Base-by-base conservation (phyloP, 2,329 filamentous ascomycete genomes). In the Aspergillus thermomutatus region DNA sequence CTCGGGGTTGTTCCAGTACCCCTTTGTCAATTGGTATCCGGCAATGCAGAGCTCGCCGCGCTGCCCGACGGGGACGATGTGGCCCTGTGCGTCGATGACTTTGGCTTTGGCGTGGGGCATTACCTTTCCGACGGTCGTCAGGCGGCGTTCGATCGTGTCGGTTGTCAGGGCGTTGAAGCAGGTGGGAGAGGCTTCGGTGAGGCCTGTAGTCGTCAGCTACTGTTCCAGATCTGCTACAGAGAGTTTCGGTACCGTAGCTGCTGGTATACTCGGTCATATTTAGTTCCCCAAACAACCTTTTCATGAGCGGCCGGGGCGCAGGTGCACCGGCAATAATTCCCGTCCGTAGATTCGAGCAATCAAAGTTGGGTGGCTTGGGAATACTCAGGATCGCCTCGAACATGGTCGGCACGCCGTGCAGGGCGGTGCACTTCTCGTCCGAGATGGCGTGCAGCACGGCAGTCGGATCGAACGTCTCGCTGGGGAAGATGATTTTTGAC, bases 391-490 rank as follows among this genome's bases (percentile, higher is more conserved):
- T 78, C 0, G 86, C 86, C 68, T 91, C 88, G 72, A 92, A 91
- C 90, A 93, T 93, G 55, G 90, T 89, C 0, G 90, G 90, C 0
- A 93, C 90, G 34, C 90, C 90, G 68, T 92, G 89, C 0, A 93
- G 79, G 0, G 87, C 90, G 0, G 90, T 93, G 70, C 87, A 89
- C 48, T 79, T 76, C 68, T 90, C 87, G 52, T 87, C 80, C 1
- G 82, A 81, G 41, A 93, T 84, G 53, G 88, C 87, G 46, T 79
- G 79, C 34, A 92, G 79, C 1, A 87, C 87, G 0, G 87, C 84
- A 4, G 76, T 72, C 1, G 88, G 81, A 64, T 91, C 87, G 66
- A 93, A 93, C 0, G 87, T 84, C 65, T 91, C 87, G 60, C 83
- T 83, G 0, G 90, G 89, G 66, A 91, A 91, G 9, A 93, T 85